Conservation (phyloP, 768 basidiomycete species). For the Hydnum rufescens region DNA sequence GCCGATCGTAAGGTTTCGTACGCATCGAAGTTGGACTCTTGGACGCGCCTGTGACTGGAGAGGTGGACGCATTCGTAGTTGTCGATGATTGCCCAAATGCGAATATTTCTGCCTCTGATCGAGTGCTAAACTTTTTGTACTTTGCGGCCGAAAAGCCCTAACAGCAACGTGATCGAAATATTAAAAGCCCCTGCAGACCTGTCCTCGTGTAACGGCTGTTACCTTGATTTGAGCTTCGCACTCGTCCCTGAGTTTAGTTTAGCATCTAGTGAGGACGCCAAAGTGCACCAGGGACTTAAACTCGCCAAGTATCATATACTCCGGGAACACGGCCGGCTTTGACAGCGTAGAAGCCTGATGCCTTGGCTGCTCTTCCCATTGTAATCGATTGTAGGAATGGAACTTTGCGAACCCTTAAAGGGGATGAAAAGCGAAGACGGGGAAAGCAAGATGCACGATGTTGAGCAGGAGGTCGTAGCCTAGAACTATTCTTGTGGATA, state of each 20-base stretch:
- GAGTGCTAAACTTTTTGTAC: constrained; percentile 46
- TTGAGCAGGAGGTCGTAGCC: too few relatives aligned
- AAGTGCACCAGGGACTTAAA: not conserved
- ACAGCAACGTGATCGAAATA: too few relatives aligned
- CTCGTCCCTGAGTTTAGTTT: constrained; percentile 34
- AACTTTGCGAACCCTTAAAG: too few relatives aligned
- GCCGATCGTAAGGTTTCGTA: too few relatives aligned
- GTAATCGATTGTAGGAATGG: too few relatives aligned
- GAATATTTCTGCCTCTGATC: constrained; percentile 36
- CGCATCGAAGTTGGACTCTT: not conserved
- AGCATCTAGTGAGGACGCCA: not conserved
- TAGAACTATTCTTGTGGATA: too few relatives aligned
- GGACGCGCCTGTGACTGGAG: constrained; percentile 2
- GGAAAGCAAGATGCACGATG: too few relatives aligned
- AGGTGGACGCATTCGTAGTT: not conserved
- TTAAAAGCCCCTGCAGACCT: too few relatives aligned
- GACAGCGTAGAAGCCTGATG: constrained; percentile 59
- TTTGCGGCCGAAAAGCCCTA: constrained; percentile 35
- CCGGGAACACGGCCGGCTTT: constrained; percentile 41
- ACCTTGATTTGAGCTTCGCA: constrained; percentile 42
- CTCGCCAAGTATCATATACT: constrained; percentile 50
- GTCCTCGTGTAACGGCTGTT: too few relatives aligned
- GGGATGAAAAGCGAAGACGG: too few relatives aligned
- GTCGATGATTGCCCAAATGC: not conserved
- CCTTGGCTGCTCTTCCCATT: too few relatives aligned